Evolutionary conservation across 192 early-diverging fungal species (phyloP), one percentile per base, ranked within the genome.

Genomic region (Spizellomyces punctatus): DNA sequence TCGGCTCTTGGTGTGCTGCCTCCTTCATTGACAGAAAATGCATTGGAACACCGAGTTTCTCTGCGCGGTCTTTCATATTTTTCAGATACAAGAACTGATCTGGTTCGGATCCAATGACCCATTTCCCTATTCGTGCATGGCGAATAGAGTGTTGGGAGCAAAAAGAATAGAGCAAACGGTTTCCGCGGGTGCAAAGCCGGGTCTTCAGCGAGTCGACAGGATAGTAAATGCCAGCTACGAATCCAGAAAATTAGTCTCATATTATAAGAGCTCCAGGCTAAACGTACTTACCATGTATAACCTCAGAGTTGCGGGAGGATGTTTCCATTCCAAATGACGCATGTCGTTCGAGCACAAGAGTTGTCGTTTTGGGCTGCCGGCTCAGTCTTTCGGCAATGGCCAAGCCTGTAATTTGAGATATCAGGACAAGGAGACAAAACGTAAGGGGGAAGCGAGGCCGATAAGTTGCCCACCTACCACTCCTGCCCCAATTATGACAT

Each of bases 301-400:
- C 91, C 72, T 94, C 91, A 65, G 90, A 92, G 82, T 94, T 96
- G 12, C 94, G 76, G 36, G 93, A 91, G 71, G 91, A 88, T 36
- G 91, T 94, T 72, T 93, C 91, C 74, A 85, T 82, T 6, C 92
- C 91, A 27, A 86, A 59, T 8, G 68, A 65, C 9, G 68, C 60
- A 68, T 93, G 86, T 63, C 90, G 89, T 43, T 94, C 93, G 2
- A 94, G 77, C 0, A 93, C 71, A 19, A 93, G 58, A 17, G 85
- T 85, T 8, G 83, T 83, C 54, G 80, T 79, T 16, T 60, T 58
- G 0, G 75, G 57, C 17, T 81, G 62, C 8, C 77, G 61, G 6
- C 90, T 79, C 52, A 96, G 80, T 66, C 83, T 76, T 45, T 88
- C 86, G 2, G 86, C 91, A 12, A 92, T 75, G 0, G 93, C 92